A percentile compares a stretch with the other conserved stretches of the same genome.
Evolutionary conservation across 2,329 filamentous ascomycete species (phyloP).

Genomic region (Trichophyton simii): DNA sequence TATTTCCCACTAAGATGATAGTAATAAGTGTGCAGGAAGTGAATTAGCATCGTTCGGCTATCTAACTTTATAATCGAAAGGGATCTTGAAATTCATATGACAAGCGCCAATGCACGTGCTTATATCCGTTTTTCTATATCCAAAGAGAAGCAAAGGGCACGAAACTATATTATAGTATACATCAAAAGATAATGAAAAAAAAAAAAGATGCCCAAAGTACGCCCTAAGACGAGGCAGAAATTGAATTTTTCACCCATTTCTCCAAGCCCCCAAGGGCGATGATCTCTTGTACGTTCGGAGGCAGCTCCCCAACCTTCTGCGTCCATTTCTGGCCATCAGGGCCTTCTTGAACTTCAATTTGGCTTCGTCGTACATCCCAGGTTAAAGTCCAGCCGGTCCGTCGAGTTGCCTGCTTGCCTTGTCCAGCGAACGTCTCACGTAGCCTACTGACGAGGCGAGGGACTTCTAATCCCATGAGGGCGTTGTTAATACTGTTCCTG

Average conservation of each 20-base stretch:
- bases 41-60: not conserved
- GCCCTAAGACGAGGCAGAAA: constrained; percentile 22
- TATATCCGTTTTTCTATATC: not conserved
- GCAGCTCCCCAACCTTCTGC: constrained; percentile 70
- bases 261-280: constrained; percentile 66
- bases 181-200: not conserved
- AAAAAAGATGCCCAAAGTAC: not conserved
- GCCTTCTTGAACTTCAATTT: constrained; percentile 59
- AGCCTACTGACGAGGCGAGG: constrained; percentile 25
- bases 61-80: not conserved
- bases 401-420: constrained; percentile 49
- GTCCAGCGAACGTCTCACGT: constrained; percentile 25
- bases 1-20: not conserved
- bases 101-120: not conserved
- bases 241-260: constrained; percentile 67
- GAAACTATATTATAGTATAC: not conserved
- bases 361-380: constrained; percentile 66
- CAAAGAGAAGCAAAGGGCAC: too few species aligned
- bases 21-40: not conserved
- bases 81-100: not conserved
- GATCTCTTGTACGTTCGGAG: constrained; percentile 76
- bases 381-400: constrained; percentile 71
- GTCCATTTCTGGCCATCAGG: constrained; percentile 56
- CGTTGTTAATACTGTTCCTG: constrained; percentile 41
- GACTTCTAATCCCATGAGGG: constrained; percentile 28